Base-by-base conservation (phyloP, 1,284 basidiomycete species). In the Microbotryomycetes sp. region DNA sequence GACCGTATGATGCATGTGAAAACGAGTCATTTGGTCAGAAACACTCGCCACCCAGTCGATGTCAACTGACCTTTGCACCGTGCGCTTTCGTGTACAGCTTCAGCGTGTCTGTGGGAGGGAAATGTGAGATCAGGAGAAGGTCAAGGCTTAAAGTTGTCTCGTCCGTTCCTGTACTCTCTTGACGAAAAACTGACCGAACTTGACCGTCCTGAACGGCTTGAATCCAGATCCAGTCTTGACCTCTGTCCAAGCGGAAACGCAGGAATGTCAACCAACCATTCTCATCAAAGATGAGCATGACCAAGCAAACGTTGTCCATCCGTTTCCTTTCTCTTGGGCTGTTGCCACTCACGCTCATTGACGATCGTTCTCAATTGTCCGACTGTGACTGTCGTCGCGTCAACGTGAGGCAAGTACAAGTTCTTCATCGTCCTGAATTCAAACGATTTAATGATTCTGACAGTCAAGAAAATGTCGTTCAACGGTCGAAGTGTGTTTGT, bases 51-150 rank as follows among this genome's bases (percentile, higher is more conserved):
- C 54, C 24, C 27, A 35, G 56, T 49, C 45, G 59, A 45, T 51
- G 4, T 13, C 35, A 54, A 50, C 71, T 45, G 54, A 86, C 90
- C 82, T 98, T 98, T 60, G 91, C 81, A 11, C 92, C 91, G 73
- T 97, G 94, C 1, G 94, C 94, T 70, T 86, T 85, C 0, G 90
- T 91, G 75, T 98, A 98, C 16, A 96, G 77, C 74, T 98, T 98
- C 63, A 98, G 70, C 11, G 92, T 96, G 76, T 97, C 92, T 74
- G 52, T 31, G 5, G 21, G 18, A 15, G 13, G 3, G 16, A 5
- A 2, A 11, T 13, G 18, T 16, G 24, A 29, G 24, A 13, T 52
- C 50, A 52, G 28, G 0, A 3, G 7, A 5, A 13, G 26, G 45
- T 23, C 30, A 23, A 18, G 3, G 21, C 16, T 41, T 26, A 58